Percentiles rank a stretch among this genome's conserved stretches.
Conservation (phyloP, 2,329 filamentous ascomycete genomes). For the Parastagonospora avenae region DNA sequence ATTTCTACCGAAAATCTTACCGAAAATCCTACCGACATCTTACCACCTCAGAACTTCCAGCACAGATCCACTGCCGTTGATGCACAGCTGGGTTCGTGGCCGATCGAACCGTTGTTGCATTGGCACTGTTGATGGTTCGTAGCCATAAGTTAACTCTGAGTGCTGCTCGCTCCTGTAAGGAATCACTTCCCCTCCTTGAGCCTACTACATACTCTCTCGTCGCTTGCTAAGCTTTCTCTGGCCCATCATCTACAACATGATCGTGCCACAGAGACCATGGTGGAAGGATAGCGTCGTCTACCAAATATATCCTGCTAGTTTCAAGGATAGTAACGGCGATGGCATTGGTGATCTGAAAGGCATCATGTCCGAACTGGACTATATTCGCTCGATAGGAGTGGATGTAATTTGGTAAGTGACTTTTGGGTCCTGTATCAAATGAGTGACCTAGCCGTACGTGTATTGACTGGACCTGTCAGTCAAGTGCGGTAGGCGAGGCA, state of each 20-base stretch:
- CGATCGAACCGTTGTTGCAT: too few relatives aligned
- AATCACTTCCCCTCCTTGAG: too few relatives aligned
- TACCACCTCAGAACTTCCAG: too few relatives aligned
- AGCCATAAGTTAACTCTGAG: too few relatives aligned
- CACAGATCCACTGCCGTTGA: constrained; percentile 1
- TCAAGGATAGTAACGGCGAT: constrained; percentile 63
- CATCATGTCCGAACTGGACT: constrained; percentile 62
- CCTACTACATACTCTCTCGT: neutral
- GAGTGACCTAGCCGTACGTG: too few relatives aligned
- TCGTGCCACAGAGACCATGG: constrained; percentile 51
- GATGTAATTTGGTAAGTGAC: constrained; percentile 36
- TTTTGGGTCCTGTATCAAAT: too few relatives aligned
- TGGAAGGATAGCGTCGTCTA: constrained; percentile 67
- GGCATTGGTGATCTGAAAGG: constrained; percentile 63
- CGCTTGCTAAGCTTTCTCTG: constrained; percentile 3
- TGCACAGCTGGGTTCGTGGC: neutral
- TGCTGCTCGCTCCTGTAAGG: too few relatives aligned
- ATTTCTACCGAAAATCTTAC: constrained; percentile 16
- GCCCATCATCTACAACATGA: constrained; percentile 25
- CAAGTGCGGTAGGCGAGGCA: too few relatives aligned
- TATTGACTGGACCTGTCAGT: too few relatives aligned
- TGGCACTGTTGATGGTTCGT: too few relatives aligned
- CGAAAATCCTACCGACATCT: neutral
- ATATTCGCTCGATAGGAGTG: constrained; percentile 56
- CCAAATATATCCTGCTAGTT: constrained; percentile 67